A percentile compares a stretch with the other conserved stretches of the same genome.
These are phyloP conservation scores for Atkinsonella hypoxylon DNA, from an alignment of 2,329 filamentous ascomycete species.

Conservation along the genomic window DNA sequence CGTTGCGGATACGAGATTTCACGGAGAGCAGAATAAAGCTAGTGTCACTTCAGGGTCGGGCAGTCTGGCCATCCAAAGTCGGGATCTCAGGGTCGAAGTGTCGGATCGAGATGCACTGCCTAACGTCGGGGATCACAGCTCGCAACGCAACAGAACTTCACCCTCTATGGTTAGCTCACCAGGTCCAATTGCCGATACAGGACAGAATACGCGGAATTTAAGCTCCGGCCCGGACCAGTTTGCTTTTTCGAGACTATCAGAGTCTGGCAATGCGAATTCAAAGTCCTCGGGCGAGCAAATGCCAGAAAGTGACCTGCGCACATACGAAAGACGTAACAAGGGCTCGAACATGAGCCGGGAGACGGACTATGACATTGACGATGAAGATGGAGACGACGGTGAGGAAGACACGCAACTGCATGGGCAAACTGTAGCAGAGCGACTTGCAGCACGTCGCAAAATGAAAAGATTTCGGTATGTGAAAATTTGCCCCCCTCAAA, in stretches of 20 bases:
- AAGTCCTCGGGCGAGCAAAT: slow-evolving; percentile 10
- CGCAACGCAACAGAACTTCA: background rate
- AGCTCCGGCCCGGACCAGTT: background rate
- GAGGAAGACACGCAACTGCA: slow-evolving; percentile 20
- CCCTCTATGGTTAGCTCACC: background rate
- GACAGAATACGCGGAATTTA: background rate
- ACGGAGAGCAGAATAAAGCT: background rate
- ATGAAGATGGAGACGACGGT: slow-evolving; percentile 44
- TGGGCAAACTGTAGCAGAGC: slow-evolving; percentile 43
- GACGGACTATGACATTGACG: slow-evolving; percentile 40
- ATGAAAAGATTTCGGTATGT: slow-evolving; percentile 71
- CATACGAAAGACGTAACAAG: slow-evolving; percentile 26
- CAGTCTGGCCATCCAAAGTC: background rate
- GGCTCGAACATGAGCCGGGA: slow-evolving; percentile 30
- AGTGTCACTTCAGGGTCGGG: background rate
- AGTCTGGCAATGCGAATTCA: background rate
- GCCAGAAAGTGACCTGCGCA: slow-evolving; percentile 20
- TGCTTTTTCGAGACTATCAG: background rate
- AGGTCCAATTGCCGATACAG: background rate
- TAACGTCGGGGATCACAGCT: background rate
- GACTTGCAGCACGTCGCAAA: slow-evolving; percentile 45
- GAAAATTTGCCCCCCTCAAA: background rate
- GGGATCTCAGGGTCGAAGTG: background rate
- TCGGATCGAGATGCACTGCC: background rate
- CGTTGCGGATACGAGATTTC: slow-evolving; percentile 23